Evolutionary conservation across 176 grass and related monocot genomes (phyloP), one percentile per base, ranked within the genome.

Genomic region (Stipa capillata): DNA sequence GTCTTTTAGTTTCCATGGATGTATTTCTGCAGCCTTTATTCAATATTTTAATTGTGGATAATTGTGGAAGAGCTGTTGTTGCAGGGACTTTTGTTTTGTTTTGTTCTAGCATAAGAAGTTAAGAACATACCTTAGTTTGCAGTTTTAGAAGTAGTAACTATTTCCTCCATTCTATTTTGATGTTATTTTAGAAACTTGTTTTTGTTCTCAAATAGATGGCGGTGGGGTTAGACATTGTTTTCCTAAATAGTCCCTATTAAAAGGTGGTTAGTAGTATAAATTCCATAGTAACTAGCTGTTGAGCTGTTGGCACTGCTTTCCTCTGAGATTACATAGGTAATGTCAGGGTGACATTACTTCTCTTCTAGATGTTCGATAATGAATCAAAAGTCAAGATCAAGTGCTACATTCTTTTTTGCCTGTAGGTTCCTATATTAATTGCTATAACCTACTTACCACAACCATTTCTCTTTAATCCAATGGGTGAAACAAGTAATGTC

Each of bases 31-130:
- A 44, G 25, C 25, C 31, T 79, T n/a, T 45, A 28, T 32, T 45
- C 25, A 61, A 14, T 33, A 31, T n/a, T n/a, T n/a, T n/a, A n/a
- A n/a, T n/a, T n/a, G 0, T 80, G 4, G 24, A 69, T n/a, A n/a
- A 33, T 9, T 8, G 5, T 69, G 2, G 35, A 55, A 56, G 15
- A n/a, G 9, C 27, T 54, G 28, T 41, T 41, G 10, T 45, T 62
- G 37, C 6, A 37, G 36, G 65, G 10, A 25, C 70, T 42, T 83
- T 7, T 25, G 55, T 54, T 42, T 54, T 66, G 36, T 66, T 23
- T 65, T 67, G 71, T n/a, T 58, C 17, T 6, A 77, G 61, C n/a
- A 69, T 31, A 78, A 72, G 25, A 75, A 69, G 40, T 18, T 44
- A 69, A n/a, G n/a, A n/a, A 18, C 81, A 75, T 0, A 39, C 47